phyloP scores from a whole-genome alignment of 768 basidiomycete genomes.

The Serendipita indica region DNA sequence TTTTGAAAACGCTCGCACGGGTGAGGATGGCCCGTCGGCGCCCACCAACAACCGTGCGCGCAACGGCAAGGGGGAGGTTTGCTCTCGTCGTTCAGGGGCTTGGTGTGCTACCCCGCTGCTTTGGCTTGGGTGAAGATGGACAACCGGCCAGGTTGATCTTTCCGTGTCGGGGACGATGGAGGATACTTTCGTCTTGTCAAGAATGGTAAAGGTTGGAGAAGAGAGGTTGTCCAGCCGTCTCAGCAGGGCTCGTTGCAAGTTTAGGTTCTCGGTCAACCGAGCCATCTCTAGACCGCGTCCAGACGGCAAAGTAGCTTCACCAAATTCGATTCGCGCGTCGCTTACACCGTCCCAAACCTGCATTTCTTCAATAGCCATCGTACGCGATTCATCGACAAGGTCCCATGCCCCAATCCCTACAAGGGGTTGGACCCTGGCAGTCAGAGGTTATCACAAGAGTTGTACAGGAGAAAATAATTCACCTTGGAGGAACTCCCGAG shows the following conservation, averaged over 20 bases:
- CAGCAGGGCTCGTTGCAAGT: constrained; percentile 76
- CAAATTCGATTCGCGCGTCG: constrained; percentile 61
- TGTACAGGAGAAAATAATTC: constrained; percentile 11
- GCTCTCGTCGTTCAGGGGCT: constrained; percentile 66
- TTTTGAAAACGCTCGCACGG: constrained; percentile 71
- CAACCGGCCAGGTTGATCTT: background rate
- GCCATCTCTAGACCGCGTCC: constrained; percentile 41
- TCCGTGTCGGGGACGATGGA: constrained; percentile 42
- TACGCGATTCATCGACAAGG: constrained; percentile 50
- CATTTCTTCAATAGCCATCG: constrained; percentile 69
- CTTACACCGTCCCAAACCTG: constrained; percentile 92
- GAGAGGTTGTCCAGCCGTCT: constrained; percentile 34
- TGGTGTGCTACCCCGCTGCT: constrained; percentile 27
- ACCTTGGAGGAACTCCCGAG: constrained; percentile 55
- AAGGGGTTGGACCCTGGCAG: background rate
- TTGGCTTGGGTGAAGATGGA: background rate
- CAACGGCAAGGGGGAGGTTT: constrained; percentile 51
- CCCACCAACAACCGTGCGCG: constrained; percentile 74
- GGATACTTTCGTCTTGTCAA: constrained; percentile 62
- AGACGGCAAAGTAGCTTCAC: constrained; percentile 28
- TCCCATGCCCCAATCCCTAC: constrained; percentile 77
- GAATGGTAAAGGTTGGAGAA: constrained; percentile 30
- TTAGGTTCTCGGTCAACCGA: constrained; percentile 79
- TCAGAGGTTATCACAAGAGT: background rate
- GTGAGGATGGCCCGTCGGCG: constrained; percentile 90